A percentile compares a stretch with the other conserved stretches of the same genome.
These are phyloP conservation scores for Aaosphaeria arxii DNA, from an alignment of 2,329 filamentous ascomycete genomes.

Conservation along the genomic window DNA sequence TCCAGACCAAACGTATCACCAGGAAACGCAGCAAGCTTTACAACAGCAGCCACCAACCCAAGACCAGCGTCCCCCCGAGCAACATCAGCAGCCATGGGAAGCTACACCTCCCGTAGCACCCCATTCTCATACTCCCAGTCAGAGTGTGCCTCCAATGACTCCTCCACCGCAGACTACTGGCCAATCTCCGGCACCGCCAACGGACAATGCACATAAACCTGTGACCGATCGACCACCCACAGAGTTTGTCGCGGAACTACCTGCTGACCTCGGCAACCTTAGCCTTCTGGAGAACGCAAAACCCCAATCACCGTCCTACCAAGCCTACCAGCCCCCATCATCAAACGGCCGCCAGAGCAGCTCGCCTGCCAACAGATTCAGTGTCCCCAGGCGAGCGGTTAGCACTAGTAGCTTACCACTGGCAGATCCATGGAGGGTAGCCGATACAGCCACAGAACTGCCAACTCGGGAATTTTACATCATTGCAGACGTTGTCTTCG, in stretches of 20 bases:
- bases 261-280: slow-evolving; percentile 28
- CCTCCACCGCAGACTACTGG: slow-evolving; percentile 15
- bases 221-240: slow-evolving; percentile 5
- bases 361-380: slow-evolving; percentile 15
- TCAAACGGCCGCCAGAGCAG: slow-evolving; percentile 3
- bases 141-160: slow-evolving; percentile 11
- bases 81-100: slow-evolving; percentile 22
- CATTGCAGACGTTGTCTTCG: slow-evolving; percentile 33
- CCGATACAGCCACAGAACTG: slow-evolving; percentile 26
- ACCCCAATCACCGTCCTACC: slow-evolving; percentile 13
- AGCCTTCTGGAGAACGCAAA: slow-evolving; percentile 15
- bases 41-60: slow-evolving; percentile 1
- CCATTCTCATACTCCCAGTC: slow-evolving; percentile 9
- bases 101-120: slow-evolving; percentile 12
- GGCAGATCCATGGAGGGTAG: slow-evolving; percentile 35
- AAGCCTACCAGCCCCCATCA: slow-evolving; percentile 23
- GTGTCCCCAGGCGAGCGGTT: slow-evolving; percentile 24
- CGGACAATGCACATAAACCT: neutral
- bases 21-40: neutral
- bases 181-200: slow-evolving; percentile 2
- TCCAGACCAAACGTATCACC: neutral
- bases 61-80: slow-evolving; percentile 5
- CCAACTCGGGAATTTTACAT: slow-evolving; percentile 36
- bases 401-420: slow-evolving; percentile 24
- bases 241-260: slow-evolving; percentile 33